These are phyloP conservation scores for Fusarium sp. DNA, from an alignment of 2,329 filamentous ascomycete species.

Conservation along the genomic window DNA sequence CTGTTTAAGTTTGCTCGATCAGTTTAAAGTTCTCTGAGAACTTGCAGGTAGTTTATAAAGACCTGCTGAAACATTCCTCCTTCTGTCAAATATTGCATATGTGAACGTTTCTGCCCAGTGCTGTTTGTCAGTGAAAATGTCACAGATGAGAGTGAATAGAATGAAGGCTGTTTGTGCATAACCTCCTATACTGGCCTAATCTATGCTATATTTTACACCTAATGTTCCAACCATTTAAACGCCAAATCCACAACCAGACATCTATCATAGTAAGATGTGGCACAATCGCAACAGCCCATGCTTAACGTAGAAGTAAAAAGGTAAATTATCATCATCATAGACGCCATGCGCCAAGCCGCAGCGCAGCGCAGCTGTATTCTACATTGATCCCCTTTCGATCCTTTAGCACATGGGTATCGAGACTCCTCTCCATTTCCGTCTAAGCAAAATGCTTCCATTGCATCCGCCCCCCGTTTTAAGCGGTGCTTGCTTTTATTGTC, in stretches of 20 bases:
- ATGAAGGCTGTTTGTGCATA: neutral
- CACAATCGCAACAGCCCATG: constrained; percentile 2
- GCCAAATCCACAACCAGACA: constrained; percentile 16
- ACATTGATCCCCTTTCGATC: constrained; percentile 39
- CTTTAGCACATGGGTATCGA: constrained; percentile 46
- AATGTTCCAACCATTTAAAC: constrained; percentile 19
- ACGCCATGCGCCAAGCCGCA: constrained; percentile 39
- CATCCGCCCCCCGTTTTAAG: constrained; percentile 11
- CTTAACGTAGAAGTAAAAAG: constrained; percentile 11
- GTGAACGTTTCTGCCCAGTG: neutral
- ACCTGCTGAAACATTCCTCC: rapidly evolving
- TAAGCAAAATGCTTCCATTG: constrained; percentile 40
- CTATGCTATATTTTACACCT: constrained; percentile 5
- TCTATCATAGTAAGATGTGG: neutral
- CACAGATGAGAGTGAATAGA: neutral
- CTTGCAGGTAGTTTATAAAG: neutral
- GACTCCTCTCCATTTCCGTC: constrained; percentile 38
- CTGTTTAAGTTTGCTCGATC: neutral
- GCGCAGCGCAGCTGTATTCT: constrained; percentile 36
- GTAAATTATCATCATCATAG: constrained; percentile 40
- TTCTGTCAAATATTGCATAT: neutral
- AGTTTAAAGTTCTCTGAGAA: neutral
- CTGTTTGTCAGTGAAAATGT: neutral
- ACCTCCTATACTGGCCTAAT: neutral
- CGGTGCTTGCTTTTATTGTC: constrained; percentile 23